A percentile compares a stretch with the other conserved stretches of the same genome.
Evolutionary conservation across 768 basidiomycete species (phyloP).

Genomic region (Sistotremastrum niveocremeum): DNA sequence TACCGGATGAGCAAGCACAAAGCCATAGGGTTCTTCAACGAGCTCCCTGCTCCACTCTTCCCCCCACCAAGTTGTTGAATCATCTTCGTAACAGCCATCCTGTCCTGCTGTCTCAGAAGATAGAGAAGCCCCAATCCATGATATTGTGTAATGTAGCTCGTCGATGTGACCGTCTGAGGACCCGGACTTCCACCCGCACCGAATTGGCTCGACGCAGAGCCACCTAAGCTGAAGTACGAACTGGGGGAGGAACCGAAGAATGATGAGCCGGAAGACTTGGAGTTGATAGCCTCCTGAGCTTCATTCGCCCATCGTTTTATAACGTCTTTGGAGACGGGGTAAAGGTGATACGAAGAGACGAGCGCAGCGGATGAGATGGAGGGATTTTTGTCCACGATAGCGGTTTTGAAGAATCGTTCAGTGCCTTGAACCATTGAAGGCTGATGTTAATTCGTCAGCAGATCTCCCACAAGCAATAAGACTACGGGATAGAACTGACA

Average conservation of each 20-base stretch:
- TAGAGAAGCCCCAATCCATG: conserved; percentile 91
- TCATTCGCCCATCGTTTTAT: conserved; percentile 99
- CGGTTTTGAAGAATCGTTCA: conserved; percentile 98
- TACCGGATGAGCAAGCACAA: conserved; percentile 97
- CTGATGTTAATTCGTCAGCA: conserved; percentile 27
- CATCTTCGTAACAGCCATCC: conserved; percentile 99
- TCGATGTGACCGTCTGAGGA: conserved; percentile 71
- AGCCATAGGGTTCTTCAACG: conserved; percentile 91
- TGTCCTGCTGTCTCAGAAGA: conserved; percentile 89
- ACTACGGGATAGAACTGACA: conserved; percentile 43
- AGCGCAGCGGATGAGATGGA: conserved; percentile 93
- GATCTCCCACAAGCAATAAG: too few species aligned
- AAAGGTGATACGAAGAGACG: conserved; percentile 94
- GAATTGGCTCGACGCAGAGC: conserved; percentile 26
- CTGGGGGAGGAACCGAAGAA: conserved; percentile 46
- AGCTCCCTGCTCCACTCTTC: conserved; percentile 69
- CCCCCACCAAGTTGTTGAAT: conserved; percentile 93
- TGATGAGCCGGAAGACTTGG: conserved; percentile 56
- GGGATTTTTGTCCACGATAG: conserved; percentile 92
- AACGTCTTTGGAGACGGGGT: conserved; percentile 85
- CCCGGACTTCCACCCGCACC: conserved; percentile 26
- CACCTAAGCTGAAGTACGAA: conserved; percentile 65
- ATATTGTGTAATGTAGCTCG: conserved; percentile 92
- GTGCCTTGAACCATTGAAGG: conserved; percentile 99
- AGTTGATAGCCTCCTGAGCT: conserved; percentile 88